Percentiles rank a stretch among this genome's conserved stretches.
phyloP scores from a whole-genome alignment of 306 rosid species.

The Luffa aegyptiaca region DNA sequence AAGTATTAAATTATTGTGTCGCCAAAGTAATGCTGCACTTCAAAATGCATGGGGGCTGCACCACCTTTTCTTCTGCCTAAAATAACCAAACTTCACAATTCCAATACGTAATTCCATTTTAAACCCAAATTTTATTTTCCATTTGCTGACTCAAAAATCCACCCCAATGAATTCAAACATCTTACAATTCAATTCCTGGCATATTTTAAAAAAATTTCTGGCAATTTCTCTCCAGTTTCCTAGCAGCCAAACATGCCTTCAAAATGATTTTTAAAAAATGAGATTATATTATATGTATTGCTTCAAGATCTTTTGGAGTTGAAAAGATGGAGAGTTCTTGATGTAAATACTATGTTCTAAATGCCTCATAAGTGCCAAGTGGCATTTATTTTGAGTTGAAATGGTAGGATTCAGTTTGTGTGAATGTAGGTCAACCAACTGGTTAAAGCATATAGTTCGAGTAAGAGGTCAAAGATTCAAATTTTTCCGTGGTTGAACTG shows the following conservation, averaged over 20 bases:
- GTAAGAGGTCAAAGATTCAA: no score
- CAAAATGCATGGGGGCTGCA: neutral
- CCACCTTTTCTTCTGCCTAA: slow-evolving; percentile 6
- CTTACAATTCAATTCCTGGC: neutral
- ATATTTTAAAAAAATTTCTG: neutral
- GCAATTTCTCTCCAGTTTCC: neutral
- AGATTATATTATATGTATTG: neutral
- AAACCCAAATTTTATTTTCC: neutral
- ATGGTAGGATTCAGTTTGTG: neutral
- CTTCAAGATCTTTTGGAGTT: neutral
- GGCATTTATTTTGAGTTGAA: neutral
- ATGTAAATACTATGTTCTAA: neutral
- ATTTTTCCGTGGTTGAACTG: no score
- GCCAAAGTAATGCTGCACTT: neutral
- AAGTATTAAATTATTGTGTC: neutral
- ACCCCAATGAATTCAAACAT: neutral
- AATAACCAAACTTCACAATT: slow-evolving; percentile 12
- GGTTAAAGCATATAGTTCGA: no score
- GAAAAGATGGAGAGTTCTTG: neutral
- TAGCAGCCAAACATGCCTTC: neutral
- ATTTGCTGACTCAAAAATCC: neutral
- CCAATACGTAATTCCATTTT: slow-evolving; percentile 12
- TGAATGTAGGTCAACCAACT: no score
- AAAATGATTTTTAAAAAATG: neutral
- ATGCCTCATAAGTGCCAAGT: neutral